Conservation (phyloP, 2,329 filamentous ascomycete species). For the Penicillium vulpinum region DNA sequence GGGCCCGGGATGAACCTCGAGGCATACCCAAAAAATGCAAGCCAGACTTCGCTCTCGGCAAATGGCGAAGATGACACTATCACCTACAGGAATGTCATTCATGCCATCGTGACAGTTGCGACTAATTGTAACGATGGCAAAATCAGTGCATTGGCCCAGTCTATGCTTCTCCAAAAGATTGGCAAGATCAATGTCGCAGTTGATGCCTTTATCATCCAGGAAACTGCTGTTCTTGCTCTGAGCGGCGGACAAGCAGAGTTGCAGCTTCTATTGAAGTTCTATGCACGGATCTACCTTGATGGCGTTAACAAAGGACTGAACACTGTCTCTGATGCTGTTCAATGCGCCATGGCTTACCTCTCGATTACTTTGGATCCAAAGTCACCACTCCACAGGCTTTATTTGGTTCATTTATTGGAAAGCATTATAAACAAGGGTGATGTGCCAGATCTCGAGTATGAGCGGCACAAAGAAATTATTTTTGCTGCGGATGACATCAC, state of each 20-base stretch:
- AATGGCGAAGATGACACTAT: slow-evolving; percentile 75
- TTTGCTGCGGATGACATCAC: slow-evolving; percentile 83
- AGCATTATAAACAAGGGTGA: slow-evolving; percentile 89
- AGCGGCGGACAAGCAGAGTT: slow-evolving; percentile 80
- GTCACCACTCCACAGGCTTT: slow-evolving; percentile 77
- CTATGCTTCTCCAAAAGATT: slow-evolving; percentile 95
- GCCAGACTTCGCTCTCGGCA: slow-evolving; percentile 69
- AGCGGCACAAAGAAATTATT: slow-evolving; percentile 75
- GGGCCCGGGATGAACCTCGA: slow-evolving; percentile 51
- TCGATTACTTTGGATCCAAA: slow-evolving; percentile 66
- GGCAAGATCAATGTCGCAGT: slow-evolving; percentile 77
- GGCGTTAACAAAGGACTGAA: slow-evolving; percentile 69
- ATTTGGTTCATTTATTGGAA: slow-evolving; percentile 80
- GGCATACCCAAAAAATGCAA: slow-evolving; percentile 39
- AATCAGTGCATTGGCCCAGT: slow-evolving; percentile 88
- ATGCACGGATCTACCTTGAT: slow-evolving; percentile 71
- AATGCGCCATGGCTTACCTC: slow-evolving; percentile 76
- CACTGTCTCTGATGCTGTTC: slow-evolving; percentile 70
- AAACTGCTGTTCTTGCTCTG: slow-evolving; percentile 74
- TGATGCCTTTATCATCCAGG: slow-evolving; percentile 81
- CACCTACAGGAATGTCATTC: slow-evolving; percentile 85
- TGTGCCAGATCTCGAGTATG: slow-evolving; percentile 70
- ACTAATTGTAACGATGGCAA: slow-evolving; percentile 80
- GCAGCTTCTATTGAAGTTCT: slow-evolving; percentile 79
- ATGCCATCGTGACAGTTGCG: slow-evolving; percentile 90